These are phyloP conservation scores for Venustampulla echinocandica DNA, from an alignment of 495 filamentous ascomycete species.

Conservation along the genomic window DNA sequence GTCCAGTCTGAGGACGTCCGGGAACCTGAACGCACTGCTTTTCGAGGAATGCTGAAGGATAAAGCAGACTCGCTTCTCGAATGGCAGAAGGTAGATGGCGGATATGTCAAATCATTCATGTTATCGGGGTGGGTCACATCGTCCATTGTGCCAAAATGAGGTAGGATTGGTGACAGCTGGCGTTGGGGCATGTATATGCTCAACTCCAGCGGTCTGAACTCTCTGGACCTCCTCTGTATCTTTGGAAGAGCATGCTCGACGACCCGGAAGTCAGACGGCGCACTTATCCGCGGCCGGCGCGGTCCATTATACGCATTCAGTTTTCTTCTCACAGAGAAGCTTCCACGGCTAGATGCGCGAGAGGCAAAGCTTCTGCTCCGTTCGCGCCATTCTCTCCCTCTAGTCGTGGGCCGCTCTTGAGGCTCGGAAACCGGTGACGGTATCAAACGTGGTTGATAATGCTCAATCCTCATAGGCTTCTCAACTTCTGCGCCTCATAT, in stretches of 20 bases:
- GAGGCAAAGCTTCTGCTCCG: constrained; percentile 37
- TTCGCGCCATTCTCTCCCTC: constrained; percentile 29
- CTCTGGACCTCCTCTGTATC: constrained; percentile 27
- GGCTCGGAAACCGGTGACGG: constrained; percentile 19
- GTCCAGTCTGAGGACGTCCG: constrained; percentile 16
- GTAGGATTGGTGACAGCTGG: constrained; percentile 55
- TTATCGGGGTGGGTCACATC: constrained; percentile 6
- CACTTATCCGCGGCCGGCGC: constrained; percentile 39
- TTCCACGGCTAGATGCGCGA: constrained; percentile 43
- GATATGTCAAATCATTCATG: constrained; percentile 26
- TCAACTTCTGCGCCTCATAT: constrained; percentile 10
- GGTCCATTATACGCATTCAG: constrained; percentile 23
- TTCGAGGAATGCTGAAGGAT: constrained; percentile 44
- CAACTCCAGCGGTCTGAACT: constrained; percentile 65
- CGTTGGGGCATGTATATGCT: constrained; percentile 62
- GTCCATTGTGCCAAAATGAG: constrained; percentile 33
- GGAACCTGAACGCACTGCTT: constrained; percentile 22
- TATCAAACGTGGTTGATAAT: constrained; percentile 22
- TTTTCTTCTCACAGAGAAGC: constrained; percentile 40
- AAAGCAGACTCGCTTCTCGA: constrained; percentile 38
- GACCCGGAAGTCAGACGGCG: constrained; percentile 44
- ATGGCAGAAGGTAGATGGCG: constrained; percentile 30
- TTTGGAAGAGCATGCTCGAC: constrained; percentile 36
- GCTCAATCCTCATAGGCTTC: constrained; percentile 22
- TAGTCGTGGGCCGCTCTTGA: constrained; percentile 10